Conservation (phyloP, 2,329 filamentous ascomycete species). For the Trichoderma arundinaceum region DNA sequence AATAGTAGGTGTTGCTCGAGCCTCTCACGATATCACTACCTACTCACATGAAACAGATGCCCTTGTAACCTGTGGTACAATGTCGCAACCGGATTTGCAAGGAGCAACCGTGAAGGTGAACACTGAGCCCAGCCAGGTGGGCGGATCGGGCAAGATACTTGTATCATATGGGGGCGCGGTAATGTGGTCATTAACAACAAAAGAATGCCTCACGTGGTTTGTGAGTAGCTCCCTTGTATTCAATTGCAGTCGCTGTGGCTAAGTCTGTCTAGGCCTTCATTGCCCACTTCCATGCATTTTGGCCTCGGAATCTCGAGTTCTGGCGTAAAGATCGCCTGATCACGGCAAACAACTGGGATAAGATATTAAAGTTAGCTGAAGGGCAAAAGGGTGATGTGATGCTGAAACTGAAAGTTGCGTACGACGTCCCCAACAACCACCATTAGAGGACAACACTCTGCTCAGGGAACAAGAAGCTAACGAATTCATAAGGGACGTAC, state of each 20-base stretch:
- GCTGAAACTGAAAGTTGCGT: conserved; percentile 35
- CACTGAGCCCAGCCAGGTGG: conserved; percentile 40
- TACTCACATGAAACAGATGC: conserved; percentile 38
- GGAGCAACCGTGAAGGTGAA: conserved; percentile 43
- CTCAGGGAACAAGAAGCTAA: not conserved
- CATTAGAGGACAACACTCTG: not conserved
- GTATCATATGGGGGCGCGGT: conserved; percentile 46
- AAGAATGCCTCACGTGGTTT: conserved; percentile 54
- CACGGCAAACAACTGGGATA: conserved; percentile 40
- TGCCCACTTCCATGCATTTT: conserved; percentile 51
- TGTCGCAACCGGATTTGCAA: conserved; percentile 44
- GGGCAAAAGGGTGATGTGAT: conserved; percentile 35
- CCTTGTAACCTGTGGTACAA: conserved; percentile 51
- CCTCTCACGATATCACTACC: not conserved
- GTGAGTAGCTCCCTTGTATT: conserved; percentile 40
- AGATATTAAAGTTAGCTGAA: conserved; percentile 40
- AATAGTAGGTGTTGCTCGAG: conserved; percentile 44
- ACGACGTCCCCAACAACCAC: not conserved
- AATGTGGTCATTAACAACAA: conserved; percentile 47
- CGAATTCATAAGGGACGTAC: conserved; percentile 6
- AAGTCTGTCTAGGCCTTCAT: conserved; percentile 44
- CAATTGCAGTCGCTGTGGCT: not conserved
- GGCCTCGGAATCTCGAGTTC: conserved; percentile 49
- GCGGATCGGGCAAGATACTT: conserved; percentile 40
- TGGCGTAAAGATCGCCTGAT: conserved; percentile 42